phyloP scores from a whole-genome alignment of 305 asterid species.

The Plantago coronopus region DNA sequence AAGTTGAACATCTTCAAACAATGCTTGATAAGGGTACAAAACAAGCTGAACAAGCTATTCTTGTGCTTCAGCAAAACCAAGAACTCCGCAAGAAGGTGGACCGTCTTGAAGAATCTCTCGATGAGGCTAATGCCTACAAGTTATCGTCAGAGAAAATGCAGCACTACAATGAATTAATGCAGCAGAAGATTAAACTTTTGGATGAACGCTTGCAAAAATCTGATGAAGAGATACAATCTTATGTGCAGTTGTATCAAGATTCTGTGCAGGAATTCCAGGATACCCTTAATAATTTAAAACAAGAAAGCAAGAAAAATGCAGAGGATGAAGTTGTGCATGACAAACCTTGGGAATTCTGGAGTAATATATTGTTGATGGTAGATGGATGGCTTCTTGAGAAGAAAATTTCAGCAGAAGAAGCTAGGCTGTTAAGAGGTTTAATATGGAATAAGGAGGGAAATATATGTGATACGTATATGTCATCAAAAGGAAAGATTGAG shows the following conservation, averaged over 20 bases:
- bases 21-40: slow-evolving; percentile 66
- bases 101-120: slow-evolving; percentile 76
- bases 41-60: slow-evolving; percentile 73
- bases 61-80: slow-evolving; percentile 81
- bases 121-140: slow-evolving; percentile 65
- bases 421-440: slow-evolving; percentile 62
- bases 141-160: slow-evolving; percentile 82
- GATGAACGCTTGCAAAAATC: slow-evolving; percentile 83
- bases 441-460: slow-evolving; percentile 66
- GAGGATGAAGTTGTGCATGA: slow-evolving; percentile 44
- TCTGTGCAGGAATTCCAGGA: slow-evolving; percentile 93
- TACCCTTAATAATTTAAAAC: slow-evolving; percentile 56
- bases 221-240: slow-evolving; percentile 78
- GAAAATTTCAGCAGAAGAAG: slow-evolving; percentile 70
- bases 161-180: slow-evolving; percentile 70
- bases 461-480: slow-evolving; percentile 56
- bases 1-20: slow-evolving; percentile 67
- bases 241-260: slow-evolving; percentile 73
- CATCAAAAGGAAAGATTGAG: slow-evolving; percentile 67
- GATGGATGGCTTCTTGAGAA: slow-evolving; percentile 96
- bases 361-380: slow-evolving; percentile 70
- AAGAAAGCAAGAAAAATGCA: slow-evolving; percentile 55
- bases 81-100: slow-evolving; percentile 82
- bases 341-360: slow-evolving; percentile 81
- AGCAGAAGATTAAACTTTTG: slow-evolving; percentile 68